Percentiles rank a stretch among this genome's conserved stretches.
phyloP scores from a whole-genome alignment of 2,329 filamentous ascomycete species.

The Onygenales sp. region DNA sequence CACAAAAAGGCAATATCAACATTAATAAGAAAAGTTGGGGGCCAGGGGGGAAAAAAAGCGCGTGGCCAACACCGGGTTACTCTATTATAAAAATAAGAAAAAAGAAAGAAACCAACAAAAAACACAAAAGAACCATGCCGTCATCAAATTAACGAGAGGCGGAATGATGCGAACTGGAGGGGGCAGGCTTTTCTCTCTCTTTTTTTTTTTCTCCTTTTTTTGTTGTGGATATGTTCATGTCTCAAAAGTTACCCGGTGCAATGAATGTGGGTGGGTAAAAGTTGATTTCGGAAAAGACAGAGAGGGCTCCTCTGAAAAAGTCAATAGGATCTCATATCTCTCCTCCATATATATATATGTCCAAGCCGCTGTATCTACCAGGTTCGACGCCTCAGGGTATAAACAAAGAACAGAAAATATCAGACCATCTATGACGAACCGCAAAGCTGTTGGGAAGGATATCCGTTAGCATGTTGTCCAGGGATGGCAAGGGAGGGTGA shows the following conservation, averaged over 20 bases:
- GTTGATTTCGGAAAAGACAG: background rate
- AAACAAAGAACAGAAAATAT: conserved; percentile 22
- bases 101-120: background rate
- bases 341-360: background rate
- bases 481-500: background rate
- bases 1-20: background rate
- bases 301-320: background rate
- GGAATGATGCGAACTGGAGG: background rate
- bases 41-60: background rate
- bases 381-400: conserved; percentile 29
- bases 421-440: conserved; percentile 28
- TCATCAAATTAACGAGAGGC: background rate
- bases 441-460: conserved; percentile 22
- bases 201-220: background rate
- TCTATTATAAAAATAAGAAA: background rate
- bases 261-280: background rate
- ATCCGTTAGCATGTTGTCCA: conserved; percentile 2
- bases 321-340: background rate
- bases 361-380: background rate
- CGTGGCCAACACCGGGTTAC: background rate
- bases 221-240: no score
- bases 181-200: background rate
- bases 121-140: background rate
- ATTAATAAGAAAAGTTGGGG: background rate
- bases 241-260: background rate